Base-by-base conservation (phyloP, 176 grass and related monocot genomes). In the Eremochloa ophiuroides region DNA sequence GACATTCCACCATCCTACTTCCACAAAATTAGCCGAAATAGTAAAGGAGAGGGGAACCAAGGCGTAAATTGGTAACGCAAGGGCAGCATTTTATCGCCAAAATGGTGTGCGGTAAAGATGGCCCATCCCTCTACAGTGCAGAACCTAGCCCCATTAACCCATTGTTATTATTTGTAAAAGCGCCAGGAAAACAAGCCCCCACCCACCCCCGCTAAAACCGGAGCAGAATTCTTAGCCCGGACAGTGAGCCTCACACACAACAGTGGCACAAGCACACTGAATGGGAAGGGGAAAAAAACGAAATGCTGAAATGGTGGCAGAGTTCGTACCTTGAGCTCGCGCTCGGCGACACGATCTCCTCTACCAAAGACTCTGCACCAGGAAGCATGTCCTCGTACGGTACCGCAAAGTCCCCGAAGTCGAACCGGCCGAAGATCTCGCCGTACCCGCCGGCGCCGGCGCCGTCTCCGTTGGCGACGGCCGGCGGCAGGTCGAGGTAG, bases 371-470 rank as follows among this genome's bases (percentile, higher is more conserved):
- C 34, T 47, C 79, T 9, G 44, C 27, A 62, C 51, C 89, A 29
- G 60, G 85, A n/a, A 95, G 73, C 83, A 93, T 31, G 69, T 99
- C 93, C 69, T 95, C 93, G 71, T 84, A 95, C 14, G 96, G 87
- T 44, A 59, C 79, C 5, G 91, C 91, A n/a, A 91, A 86, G 47
- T 91, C 88, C 48, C 78, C 78, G 20, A 91, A 93, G 63, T 95
- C 96, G 61, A 76, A 89, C 18, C 29, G 69, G 33, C 82, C 83
- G 79, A 99, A 99, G 79, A 99, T 89, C 88, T 95, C 96, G 9
- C 85, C 83, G 78, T 99, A 99, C 56, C 69, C 88, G 2, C 91
- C 88, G 10, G 74, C 65, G 7, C 71, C 84, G 10, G 14, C 44
- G 31, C 35, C 75, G 38, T 18, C 81, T 22, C 35, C 80, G 46